phyloP scores from a whole-genome alignment of 768 basidiomycete genomes.

The Leccinum subgranulosum region DNA sequence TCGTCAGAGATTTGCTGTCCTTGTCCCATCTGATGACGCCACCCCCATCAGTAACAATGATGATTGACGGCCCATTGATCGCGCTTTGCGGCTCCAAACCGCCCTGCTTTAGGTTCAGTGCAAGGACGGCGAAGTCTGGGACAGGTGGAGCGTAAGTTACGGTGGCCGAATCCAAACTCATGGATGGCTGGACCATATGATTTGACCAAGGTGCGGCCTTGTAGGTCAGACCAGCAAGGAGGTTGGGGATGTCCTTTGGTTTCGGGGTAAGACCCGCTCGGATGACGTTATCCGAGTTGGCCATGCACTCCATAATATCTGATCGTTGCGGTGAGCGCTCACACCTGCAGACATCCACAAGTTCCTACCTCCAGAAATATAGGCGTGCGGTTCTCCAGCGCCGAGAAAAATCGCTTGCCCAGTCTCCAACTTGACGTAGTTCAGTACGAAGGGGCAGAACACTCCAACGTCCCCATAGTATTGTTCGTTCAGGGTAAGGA shows the following conservation, averaged over 20 bases:
- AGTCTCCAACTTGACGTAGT: slow-evolving; percentile 72
- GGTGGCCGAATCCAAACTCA: slow-evolving; percentile 42
- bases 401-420: slow-evolving; percentile 94
- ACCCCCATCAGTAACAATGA: slow-evolving; percentile 68
- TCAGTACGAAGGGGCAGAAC: slow-evolving; percentile 87
- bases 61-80: slow-evolving; percentile 82
- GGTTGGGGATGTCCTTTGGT: slow-evolving; percentile 88
- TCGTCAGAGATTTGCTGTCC: slow-evolving; percentile 34
- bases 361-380: slow-evolving; percentile 80
- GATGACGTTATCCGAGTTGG: slow-evolving; percentile 98
- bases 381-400: slow-evolving; percentile 96
- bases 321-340: slow-evolving; percentile 5
- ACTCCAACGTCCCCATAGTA: slow-evolving; percentile 93
- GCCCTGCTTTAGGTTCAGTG: slow-evolving; percentile 45
- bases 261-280: slow-evolving; percentile 98
- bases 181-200: slow-evolving; percentile 64
- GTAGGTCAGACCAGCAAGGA: slow-evolving; percentile 87
- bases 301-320: slow-evolving; percentile 99
- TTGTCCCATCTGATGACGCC: slow-evolving; percentile 55
- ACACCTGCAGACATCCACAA: neutral
- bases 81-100: slow-evolving; percentile 53
- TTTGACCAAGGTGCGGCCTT: slow-evolving; percentile 60
- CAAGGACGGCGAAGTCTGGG: slow-evolving; percentile 87
- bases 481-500: slow-evolving; percentile 60
- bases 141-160: slow-evolving; percentile 88